These are phyloP conservation scores for Calocybe gangraenosa DNA, from an alignment of 768 basidiomycete genomes.

Conservation along the genomic window DNA sequence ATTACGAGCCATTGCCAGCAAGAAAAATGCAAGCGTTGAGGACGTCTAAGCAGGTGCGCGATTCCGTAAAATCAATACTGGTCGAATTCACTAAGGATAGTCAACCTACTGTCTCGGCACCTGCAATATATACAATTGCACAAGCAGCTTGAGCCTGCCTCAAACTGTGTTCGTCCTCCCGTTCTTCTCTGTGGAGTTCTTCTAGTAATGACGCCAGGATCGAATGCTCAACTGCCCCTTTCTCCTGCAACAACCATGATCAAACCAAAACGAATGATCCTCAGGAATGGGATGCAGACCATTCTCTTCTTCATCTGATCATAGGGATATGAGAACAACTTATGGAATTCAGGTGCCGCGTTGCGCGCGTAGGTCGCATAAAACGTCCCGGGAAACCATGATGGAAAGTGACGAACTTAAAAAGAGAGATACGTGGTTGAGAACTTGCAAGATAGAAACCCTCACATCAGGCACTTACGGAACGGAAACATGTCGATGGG, in stretches of 20 bases:
- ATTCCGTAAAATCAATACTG: neutral
- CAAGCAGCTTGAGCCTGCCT: conserved; percentile 17
- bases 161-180: conserved; percentile 2
- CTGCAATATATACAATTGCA: conserved; percentile 22
- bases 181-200: conserved; percentile 1
- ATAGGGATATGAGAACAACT: conserved; percentile 12
- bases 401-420: conserved; percentile 18
- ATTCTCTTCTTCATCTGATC: conserved; percentile 10
- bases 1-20: conserved; percentile 35
- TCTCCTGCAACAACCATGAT: conserved; percentile 7
- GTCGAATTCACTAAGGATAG: neutral
- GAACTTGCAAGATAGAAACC: conserved; percentile 11
- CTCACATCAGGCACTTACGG: conserved; percentile 9
- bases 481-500: conserved; percentile 17
- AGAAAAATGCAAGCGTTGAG: conserved; percentile 25
- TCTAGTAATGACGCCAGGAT: conserved; percentile 19
- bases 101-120: conserved; percentile 30
- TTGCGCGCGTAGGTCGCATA: conserved; percentile 9
- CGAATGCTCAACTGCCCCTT: conserved; percentile 20
- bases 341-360: neutral
- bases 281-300: conserved; percentile 13
- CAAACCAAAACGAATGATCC: neutral
- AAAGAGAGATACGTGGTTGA: neutral
- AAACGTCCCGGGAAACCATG: conserved; percentile 15
- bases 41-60: no score